A percentile compares a stretch with the other conserved stretches of the same genome.
These are phyloP conservation scores for Cynanchum wilfordii DNA, from an alignment of 257 asterid genomes.

Conservation along the genomic window DNA sequence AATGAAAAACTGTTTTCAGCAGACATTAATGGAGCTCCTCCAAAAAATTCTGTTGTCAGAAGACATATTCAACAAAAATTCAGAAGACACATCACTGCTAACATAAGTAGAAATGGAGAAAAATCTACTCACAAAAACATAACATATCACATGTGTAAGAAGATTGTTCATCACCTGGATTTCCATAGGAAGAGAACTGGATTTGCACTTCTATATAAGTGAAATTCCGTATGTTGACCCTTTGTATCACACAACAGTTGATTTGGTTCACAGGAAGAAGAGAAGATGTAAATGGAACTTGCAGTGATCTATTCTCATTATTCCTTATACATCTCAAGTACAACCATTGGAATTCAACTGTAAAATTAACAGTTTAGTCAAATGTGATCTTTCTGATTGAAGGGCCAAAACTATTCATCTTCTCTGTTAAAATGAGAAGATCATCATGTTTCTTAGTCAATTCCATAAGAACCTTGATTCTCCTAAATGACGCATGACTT, in stretches of 20 bases:
- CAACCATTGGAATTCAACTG: neutral
- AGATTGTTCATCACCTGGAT: neutral
- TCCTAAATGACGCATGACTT: constrained; percentile 64
- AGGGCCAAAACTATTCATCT: constrained; percentile 65
- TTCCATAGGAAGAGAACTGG: neutral
- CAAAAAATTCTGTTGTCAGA: neutral
- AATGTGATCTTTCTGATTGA: constrained; percentile 23
- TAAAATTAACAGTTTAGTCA: neutral
- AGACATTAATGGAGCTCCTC: neutral
- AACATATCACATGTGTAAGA: neutral
- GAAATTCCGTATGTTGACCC: neutral
- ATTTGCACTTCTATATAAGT: neutral
- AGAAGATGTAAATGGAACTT: too few relatives aligned
- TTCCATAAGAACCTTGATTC: constrained; percentile 91
- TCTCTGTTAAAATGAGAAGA: constrained; percentile 43
- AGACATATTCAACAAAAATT: neutral
- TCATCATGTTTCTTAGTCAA: constrained; percentile 56
- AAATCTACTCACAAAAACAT: neutral
- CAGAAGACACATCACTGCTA: neutral
- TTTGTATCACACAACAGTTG: too few relatives aligned
- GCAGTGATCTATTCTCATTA: neutral
- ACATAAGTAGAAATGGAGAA: neutral
- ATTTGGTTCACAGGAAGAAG: too few relatives aligned
- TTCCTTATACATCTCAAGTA: neutral
- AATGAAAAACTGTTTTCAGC: neutral